A percentile compares a stretch with the other conserved stretches of the same genome.
Evolutionary conservation across 177 flowering plant genomes (phyloP).

Genomic region (Tripterygium wilfordii): DNA sequence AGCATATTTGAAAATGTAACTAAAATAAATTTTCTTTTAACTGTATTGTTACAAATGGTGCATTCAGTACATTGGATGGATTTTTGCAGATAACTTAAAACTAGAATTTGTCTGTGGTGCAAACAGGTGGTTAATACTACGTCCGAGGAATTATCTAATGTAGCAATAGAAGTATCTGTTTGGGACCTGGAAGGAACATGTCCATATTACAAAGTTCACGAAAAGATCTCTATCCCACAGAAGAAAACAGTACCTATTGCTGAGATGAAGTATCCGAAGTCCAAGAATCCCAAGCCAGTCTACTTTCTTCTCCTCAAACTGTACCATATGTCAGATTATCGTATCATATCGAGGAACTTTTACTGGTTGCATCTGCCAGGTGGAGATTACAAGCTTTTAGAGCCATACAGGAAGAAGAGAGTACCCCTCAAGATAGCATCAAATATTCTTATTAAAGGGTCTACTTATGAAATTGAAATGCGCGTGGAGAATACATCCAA

Average conservation of each 20-base stretch:
- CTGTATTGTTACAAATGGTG: too few species aligned
- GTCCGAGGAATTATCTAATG: conserved; percentile 47
- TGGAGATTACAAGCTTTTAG: conserved; percentile 80
- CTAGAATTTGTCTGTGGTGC: neutral
- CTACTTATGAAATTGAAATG: conserved; percentile 66
- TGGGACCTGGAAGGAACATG: conserved; percentile 92
- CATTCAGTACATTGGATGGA: neutral
- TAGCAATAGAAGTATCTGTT: conserved; percentile 84
- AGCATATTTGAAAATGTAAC: too few species aligned
- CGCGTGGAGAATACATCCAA: conserved; percentile 55
- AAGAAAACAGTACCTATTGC: conserved; percentile 48
- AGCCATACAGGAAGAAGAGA: conserved; percentile 60
- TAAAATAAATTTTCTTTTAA: too few species aligned
- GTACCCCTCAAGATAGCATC: conserved; percentile 74
- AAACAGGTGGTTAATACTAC: conserved; percentile 85
- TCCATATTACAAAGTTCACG: conserved; percentile 61
- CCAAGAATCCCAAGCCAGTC: conserved; percentile 65
- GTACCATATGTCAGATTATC: conserved; percentile 52
- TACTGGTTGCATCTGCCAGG: conserved; percentile 91
- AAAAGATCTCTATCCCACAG: conserved; percentile 55
- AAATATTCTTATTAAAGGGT: conserved; percentile 40
- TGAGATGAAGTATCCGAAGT: conserved; percentile 83
- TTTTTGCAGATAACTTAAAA: neutral
- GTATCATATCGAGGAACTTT: conserved; percentile 79
- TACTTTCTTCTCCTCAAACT: conserved; percentile 94